Evolutionary conservation across 345 rosid genomes (phyloP).

Genomic region (Kernera saxatilis): DNA sequence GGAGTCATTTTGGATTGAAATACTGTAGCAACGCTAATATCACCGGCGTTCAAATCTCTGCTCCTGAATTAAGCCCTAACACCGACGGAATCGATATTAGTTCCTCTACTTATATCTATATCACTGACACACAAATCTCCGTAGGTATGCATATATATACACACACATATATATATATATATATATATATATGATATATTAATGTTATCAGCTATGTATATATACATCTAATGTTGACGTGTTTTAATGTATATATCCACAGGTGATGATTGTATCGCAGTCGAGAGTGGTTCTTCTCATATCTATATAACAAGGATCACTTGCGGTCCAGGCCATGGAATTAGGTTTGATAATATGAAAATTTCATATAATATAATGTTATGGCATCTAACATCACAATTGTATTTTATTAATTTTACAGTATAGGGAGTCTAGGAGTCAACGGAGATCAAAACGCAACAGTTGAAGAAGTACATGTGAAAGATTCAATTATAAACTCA

Average conservation of each 20-base stretch:
- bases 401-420: background rate
- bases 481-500: background rate
- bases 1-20: background rate
- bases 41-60: background rate
- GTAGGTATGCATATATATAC: background rate
- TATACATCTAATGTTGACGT: background rate
- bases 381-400: background rate
- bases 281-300: background rate
- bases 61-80: background rate
- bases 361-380: background rate
- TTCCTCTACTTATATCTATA: background rate
- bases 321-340: background rate
- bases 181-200: no score
- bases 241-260: background rate
- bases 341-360: background rate
- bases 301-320: background rate
- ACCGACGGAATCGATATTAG: background rate
- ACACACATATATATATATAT: no score
- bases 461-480: background rate
- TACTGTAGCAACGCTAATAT: background rate
- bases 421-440: background rate
- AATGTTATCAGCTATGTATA: no score
- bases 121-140: background rate
- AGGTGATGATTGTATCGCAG: background rate
- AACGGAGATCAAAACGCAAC: background rate